Evolutionary conservation across 2,329 filamentous ascomycete genomes (phyloP), one percentile per base, ranked within the genome.

Genomic region (Alternaria sp.): DNA sequence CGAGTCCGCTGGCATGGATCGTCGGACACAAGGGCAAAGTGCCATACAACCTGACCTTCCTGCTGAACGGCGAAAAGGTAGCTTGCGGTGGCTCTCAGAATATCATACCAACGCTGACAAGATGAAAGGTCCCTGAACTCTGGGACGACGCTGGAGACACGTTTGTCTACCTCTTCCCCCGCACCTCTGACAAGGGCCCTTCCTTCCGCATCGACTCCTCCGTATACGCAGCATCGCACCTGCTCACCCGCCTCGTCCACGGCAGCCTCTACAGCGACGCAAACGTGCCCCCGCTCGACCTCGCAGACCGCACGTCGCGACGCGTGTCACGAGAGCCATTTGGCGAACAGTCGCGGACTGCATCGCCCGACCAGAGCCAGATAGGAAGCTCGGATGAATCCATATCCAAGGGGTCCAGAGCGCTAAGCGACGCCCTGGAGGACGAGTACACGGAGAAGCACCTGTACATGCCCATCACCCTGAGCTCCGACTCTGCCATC

Each of bases 111-210:
- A 32, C 56, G 61, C 70, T 71, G 59, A 70, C 57, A 47, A 30
- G 12, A 28, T 23, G 21, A 68, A 65, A 87, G 85, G 81, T 88
- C 15, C 74, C 81, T 6, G 88, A 90, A 70, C 75, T 90, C 9
- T 90, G 88, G 88, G 86, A 89, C 68, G 85, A 88, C 4, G 75
- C 83, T 50, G 88, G 86, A n/a, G 87, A 90, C 73, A 89, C 87
- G 13, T 83, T 85, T 64, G 82, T 90, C n/a, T 87, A 90, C 69
- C 81, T 90, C 13, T 89, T 88, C 69, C 87, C 88, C 1, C 82
- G 85, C 45, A 85, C 81, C 15, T 85, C 86, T 19, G 84, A 83
- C 57, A 85, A 84, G 71, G 83, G 86, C 6, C 82, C 88, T 9
- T 89, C 87, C 3, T 90, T 90, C 81, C 86, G 85, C 62, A 80